Evolutionary conservation across 495 filamentous ascomycete genomes (phyloP).

Genomic region (Penicillium lagena): DNA sequence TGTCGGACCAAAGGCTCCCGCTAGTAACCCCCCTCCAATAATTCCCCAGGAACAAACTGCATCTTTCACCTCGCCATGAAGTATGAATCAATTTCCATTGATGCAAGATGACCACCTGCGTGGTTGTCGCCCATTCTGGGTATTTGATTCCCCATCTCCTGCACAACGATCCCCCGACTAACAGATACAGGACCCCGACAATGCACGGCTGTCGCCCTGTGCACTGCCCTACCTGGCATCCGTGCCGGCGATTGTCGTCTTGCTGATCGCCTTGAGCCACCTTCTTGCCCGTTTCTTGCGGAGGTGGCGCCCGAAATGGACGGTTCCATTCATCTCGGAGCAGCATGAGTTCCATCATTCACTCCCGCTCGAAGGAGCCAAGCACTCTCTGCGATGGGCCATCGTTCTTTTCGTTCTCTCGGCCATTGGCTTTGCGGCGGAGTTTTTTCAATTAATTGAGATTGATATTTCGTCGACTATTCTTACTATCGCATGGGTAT

Average conservation of each 20-base stretch:
- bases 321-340: slow-evolving; percentile 38
- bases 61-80: slow-evolving; percentile 1
- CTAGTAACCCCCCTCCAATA: no score
- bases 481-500: slow-evolving; percentile 31
- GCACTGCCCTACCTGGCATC: slow-evolving; percentile 40
- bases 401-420: slow-evolving; percentile 35
- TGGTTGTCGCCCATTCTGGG: slow-evolving; percentile 19
- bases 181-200: slow-evolving; percentile 40
- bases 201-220: slow-evolving; percentile 43
- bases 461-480: slow-evolving; percentile 20
- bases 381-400: slow-evolving; percentile 24
- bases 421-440: slow-evolving; percentile 29
- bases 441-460: slow-evolving; percentile 32
- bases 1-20: not conserved
- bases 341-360: slow-evolving; percentile 25
- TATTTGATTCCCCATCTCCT: slow-evolving; percentile 6
- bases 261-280: slow-evolving; percentile 31
- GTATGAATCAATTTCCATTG: slow-evolving; percentile 16
- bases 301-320: slow-evolving; percentile 43
- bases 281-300: slow-evolving; percentile 17
- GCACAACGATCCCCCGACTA: not conserved
- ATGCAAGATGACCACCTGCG: not conserved
- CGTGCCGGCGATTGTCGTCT: slow-evolving; percentile 35
- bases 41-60: not conserved
- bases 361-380: slow-evolving; percentile 15